Conservation (phyloP, 2,329 filamentous ascomycete species). For the Fusarium robinianum region DNA sequence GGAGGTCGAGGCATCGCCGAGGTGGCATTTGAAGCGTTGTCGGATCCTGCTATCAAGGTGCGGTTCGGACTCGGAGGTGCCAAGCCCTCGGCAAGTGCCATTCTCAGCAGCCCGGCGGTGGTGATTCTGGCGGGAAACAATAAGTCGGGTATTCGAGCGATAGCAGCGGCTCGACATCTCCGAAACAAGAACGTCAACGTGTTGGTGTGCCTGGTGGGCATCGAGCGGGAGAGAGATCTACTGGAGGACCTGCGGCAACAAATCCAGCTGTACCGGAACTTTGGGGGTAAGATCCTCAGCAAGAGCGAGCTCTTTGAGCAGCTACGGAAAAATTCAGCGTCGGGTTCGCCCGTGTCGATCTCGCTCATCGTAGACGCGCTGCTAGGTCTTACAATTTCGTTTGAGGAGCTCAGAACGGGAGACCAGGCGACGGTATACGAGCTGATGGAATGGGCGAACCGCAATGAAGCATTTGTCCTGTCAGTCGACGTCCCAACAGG, state of each 20-base stretch:
- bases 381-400: conserved; percentile 82
- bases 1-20: conserved; percentile 87
- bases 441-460: conserved; percentile 92
- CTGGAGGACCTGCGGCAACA: conserved; percentile 82
- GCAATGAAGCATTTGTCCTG: conserved; percentile 79
- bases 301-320: conserved; percentile 66
- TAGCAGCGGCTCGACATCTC: conserved; percentile 85
- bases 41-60: conserved; percentile 63
- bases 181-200: conserved; percentile 81
- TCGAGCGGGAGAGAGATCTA: conserved; percentile 80
- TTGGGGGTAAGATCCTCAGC: conserved; percentile 73
- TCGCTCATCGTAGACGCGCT: conserved; percentile 88
- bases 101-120: conserved; percentile 47
- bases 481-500: conserved; percentile 92
- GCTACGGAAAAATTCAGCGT: conserved; percentile 52
- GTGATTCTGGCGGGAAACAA: conserved; percentile 96
- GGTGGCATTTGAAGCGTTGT: conserved; percentile 72
- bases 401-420: conserved; percentile 82
- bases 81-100: conserved; percentile 38
- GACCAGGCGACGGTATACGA: conserved; percentile 86
- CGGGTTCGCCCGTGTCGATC: conserved; percentile 57
- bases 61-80: conserved; percentile 52
- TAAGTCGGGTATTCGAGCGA: conserved; percentile 80
- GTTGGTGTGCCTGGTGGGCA: conserved; percentile 80
- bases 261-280: conserved; percentile 79